These are phyloP conservation scores for Salisapilia sapeloensis DNA, from an alignment of 352 stramenopile genomes.

Conservation along the genomic window DNA sequence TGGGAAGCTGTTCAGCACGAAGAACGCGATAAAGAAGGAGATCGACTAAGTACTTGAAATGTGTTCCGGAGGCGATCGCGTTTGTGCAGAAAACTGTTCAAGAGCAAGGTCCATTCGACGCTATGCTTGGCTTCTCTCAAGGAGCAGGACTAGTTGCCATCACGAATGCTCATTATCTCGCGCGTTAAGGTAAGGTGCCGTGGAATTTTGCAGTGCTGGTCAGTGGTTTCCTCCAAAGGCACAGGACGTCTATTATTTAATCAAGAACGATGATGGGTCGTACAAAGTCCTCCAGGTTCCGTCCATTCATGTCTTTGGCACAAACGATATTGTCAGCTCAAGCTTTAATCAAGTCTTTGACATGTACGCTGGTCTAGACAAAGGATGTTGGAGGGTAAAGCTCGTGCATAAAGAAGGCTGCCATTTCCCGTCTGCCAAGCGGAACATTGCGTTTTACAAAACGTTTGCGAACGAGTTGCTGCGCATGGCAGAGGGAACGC, in stretches of 20 bases:
- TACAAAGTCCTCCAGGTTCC: conserved; percentile 13
- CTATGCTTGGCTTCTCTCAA: conserved; percentile 55
- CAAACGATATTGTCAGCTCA: too few species aligned
- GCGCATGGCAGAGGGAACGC: background rate
- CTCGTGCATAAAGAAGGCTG: conserved; percentile 25
- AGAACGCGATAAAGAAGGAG: conserved; percentile 9
- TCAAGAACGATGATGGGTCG: conserved; percentile 17
- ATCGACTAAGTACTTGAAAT: conserved; percentile 27
- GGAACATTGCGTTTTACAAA: conserved; percentile 23
- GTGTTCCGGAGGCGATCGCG: conserved; percentile 18
- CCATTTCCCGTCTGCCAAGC: conserved; percentile 43
- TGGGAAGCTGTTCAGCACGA: conserved; percentile 6
- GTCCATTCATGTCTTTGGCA: conserved; percentile 47
- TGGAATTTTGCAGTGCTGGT: conserved; percentile 44
- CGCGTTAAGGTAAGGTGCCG: conserved; percentile 10
- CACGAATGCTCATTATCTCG: conserved; percentile 29
- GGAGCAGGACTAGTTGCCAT: conserved; percentile 25
- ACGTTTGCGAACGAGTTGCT: conserved; percentile 10
- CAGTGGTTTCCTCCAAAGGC: conserved; percentile 13
- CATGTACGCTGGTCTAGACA: conserved; percentile 22
- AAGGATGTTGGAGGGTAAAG: conserved; percentile 12
- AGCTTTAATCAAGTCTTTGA: too few species aligned
- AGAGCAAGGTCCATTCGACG: conserved; percentile 29
- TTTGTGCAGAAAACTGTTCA: conserved; percentile 26
- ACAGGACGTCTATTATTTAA: conserved; percentile 9